Evolutionary conservation across 352 stramenopile genomes (phyloP), one percentile per base, ranked within the genome.

Genomic region (Phytophthora litchii): DNA sequence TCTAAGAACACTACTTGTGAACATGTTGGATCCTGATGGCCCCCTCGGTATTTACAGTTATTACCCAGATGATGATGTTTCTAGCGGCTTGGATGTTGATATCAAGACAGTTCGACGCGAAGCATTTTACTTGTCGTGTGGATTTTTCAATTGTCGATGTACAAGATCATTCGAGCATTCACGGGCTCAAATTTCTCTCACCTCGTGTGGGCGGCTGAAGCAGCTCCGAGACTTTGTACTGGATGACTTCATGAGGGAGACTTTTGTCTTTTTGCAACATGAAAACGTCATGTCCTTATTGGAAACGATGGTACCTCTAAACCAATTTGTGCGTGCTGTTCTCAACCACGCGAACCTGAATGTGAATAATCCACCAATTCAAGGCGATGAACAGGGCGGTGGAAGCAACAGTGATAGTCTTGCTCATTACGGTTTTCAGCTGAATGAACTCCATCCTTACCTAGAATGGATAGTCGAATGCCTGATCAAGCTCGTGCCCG

Each of bases 11-110:
- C 52, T 94, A 14, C 43, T 94, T 34, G 57, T 89, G 32, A 95
- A 95, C 29, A 68, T 89, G 3, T 72, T 95, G 7, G 87, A 95
- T 53, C 79, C 80, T 2, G 76, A 92, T 47, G 87, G 87, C 5
- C 79, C 85, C 5, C 73, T 95, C 1, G 87, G 87, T 1, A 83
- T 95, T 52, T 63, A 91, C 41, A 90, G 74, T 41, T 95, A 92
- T 61, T 95, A 94, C 46, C 82, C 83, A 12, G 85, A 86, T 5
- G 64, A 67, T 48, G 12, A 59, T 38, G 17, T 14, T 25, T 41
- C 60, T 0, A 8, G 36, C 1, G 52, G 0, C 13, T 14, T 64
- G 2, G 40, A 61, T 34, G 63, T 81, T 51, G 77, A 90, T 31
- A 66, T 85, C n/a, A 64, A 55, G 3, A 34, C 50, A 12, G 65